Evolutionary conservation across 306 rosid genomes (phyloP).

Genomic region (Quercus mongolica): DNA sequence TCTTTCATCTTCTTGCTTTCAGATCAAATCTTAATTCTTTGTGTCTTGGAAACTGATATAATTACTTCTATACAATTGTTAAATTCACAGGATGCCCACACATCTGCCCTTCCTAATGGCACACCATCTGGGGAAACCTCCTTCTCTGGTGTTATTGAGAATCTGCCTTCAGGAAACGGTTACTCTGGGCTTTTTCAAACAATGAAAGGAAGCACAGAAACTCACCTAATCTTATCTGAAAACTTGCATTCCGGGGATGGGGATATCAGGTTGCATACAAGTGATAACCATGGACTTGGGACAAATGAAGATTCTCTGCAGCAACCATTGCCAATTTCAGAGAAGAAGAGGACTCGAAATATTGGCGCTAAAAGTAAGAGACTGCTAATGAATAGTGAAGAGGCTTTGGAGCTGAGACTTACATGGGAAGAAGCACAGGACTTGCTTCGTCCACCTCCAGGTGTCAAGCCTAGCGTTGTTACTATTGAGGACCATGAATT

Average conservation of each 20-base stretch:
- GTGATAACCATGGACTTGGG: constrained; percentile 42
- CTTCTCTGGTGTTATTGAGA: constrained; percentile 54
- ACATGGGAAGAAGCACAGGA: constrained; percentile 99
- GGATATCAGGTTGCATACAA: constrained; percentile 41
- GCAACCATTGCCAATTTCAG: constrained; percentile 41
- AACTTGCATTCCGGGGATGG: constrained; percentile 41
- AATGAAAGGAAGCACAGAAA: constrained; percentile 44
- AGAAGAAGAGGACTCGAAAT: constrained; percentile 82
- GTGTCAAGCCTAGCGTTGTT: constrained; percentile 75
- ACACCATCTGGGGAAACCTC: constrained; percentile 45
- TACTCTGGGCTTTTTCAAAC: constrained; percentile 41
- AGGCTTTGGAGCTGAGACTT: constrained; percentile 76
- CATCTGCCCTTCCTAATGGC: constrained; percentile 54
- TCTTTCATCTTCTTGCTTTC: constrained; percentile 7
- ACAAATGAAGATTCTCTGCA: constrained; percentile 43
- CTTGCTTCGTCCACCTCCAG: constrained; percentile 92
- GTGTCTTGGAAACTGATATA: constrained; percentile 15
- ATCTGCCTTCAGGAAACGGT: constrained; percentile 52
- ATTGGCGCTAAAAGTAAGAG: constrained; percentile 90
- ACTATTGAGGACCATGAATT: constrained; percentile 83
- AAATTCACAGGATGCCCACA: constrained; percentile 57
- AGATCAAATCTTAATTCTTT: constrained; percentile 2
- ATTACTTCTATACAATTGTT: constrained; percentile 12
- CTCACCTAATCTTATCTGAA: constrained; percentile 36
- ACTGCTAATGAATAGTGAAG: constrained; percentile 78